Evolutionary conservation across 805 yeast genomes (phyloP).

Genomic region (Cyberlindnera maclurae): DNA sequence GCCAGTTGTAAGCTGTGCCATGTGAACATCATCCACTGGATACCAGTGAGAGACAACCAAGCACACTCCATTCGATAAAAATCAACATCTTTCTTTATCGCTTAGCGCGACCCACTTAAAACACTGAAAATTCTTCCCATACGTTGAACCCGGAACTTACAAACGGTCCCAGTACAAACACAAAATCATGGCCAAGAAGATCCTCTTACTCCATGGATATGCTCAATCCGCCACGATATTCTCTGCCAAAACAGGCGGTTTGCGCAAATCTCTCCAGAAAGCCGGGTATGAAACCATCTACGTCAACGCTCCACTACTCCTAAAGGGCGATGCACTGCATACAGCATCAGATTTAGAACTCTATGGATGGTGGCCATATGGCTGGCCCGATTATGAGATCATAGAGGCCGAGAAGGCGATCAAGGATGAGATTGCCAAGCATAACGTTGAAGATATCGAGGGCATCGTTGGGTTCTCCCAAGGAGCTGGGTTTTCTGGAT

Average conservation of each 20-base stretch:
- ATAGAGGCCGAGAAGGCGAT: conserved; percentile 33
- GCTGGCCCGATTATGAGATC: conserved; percentile 23
- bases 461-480: conserved; percentile 90
- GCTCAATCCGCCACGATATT: conserved; percentile 77
- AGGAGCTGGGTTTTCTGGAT: conserved; percentile 78
- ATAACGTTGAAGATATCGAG: conserved; percentile 62
- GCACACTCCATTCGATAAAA: too few relatives aligned
- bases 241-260: conserved; percentile 78
- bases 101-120: too few relatives aligned
- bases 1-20: too few relatives aligned
- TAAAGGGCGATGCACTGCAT: conserved; percentile 64
- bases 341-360: conserved; percentile 28
- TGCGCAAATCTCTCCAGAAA: conserved; percentile 61
- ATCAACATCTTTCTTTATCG: too few relatives aligned
- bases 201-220: conserved; percentile 85
- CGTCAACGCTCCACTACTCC: conserved; percentile 63
- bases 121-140: not conserved
- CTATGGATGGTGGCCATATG: conserved; percentile 68
- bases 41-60: too few relatives aligned
- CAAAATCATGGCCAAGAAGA: conserved; percentile 29
- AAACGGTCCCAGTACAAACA: not conserved
- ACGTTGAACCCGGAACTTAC: not conserved
- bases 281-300: conserved; percentile 62
- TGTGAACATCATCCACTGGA: too few relatives aligned
- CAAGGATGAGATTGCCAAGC: conserved; percentile 32